A percentile compares a stretch with the other conserved stretches of the same genome.
Conservation (phyloP, 768 basidiomycete species). For the Mycena belliarum region DNA sequence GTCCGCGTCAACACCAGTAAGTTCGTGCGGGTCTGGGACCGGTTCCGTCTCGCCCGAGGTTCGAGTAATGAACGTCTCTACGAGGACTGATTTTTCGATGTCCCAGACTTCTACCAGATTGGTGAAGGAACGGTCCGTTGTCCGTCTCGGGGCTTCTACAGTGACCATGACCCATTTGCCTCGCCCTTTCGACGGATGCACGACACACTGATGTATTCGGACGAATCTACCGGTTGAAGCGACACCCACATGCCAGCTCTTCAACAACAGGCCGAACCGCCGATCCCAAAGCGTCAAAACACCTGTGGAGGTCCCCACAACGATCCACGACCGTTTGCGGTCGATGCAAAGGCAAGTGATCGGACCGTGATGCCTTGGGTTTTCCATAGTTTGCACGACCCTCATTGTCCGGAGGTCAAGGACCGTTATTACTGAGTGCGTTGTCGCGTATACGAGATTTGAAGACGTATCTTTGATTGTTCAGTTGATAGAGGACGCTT, state of each 20-base stretch:
- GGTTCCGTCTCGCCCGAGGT: slow-evolving; percentile 47
- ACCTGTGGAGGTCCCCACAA: slow-evolving; percentile 86
- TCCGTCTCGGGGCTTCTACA: slow-evolving; percentile 54
- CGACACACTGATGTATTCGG: slow-evolving; percentile 69
- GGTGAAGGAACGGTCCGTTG: slow-evolving; percentile 42
- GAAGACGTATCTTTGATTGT: slow-evolving; percentile 67
- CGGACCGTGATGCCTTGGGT: slow-evolving; percentile 83
- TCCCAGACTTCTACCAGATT: slow-evolving; percentile 89
- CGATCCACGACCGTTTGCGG: slow-evolving; percentile 82
- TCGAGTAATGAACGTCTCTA: slow-evolving; percentile 77
- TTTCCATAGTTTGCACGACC: slow-evolving; percentile 72
- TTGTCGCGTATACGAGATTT: slow-evolving; percentile 84
- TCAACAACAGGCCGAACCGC: slow-evolving; percentile 86
- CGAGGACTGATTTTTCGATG: slow-evolving; percentile 74
- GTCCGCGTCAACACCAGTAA: slow-evolving; percentile 57
- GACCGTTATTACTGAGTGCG: slow-evolving; percentile 70
- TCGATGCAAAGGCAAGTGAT: slow-evolving; percentile 87
- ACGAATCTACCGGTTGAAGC: slow-evolving; percentile 52
- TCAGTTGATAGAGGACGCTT: no score
- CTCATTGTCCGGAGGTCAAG: slow-evolving; percentile 88
- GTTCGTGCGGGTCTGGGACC: slow-evolving; percentile 53
- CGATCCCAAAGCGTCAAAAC: slow-evolving; percentile 92
- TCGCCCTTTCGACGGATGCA: slow-evolving; percentile 86
- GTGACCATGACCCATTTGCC: slow-evolving; percentile 92
- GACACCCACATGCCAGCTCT: slow-evolving; percentile 80